Evolutionary conservation across 2,329 filamentous ascomycete species (phyloP).

Genomic region (Paraphoma sp.): DNA sequence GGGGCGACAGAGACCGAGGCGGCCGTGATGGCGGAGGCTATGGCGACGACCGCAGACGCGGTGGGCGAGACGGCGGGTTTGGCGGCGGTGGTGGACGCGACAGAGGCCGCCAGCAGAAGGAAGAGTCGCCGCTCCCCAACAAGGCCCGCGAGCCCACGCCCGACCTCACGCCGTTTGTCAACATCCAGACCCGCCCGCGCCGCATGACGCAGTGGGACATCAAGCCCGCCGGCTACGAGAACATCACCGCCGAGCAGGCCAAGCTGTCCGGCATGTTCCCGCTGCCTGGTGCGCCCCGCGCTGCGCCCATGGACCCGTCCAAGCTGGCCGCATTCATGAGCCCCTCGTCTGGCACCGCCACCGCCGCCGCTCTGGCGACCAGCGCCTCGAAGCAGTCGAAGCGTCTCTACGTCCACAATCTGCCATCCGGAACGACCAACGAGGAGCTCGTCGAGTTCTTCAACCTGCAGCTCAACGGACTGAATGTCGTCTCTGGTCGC

Average conservation of each 20-base stretch:
- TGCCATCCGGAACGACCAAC: constrained; percentile 75
- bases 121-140: constrained; percentile 73
- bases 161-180: constrained; percentile 85
- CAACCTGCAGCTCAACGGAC: constrained; percentile 94
- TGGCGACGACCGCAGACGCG: constrained; percentile 45
- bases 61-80: constrained; percentile 32
- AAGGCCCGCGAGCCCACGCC: constrained; percentile 96
- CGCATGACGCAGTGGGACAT: constrained; percentile 99
- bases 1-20: constrained; percentile 53
- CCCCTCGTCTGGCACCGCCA: constrained; percentile 75
- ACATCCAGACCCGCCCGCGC: constrained; percentile 84
- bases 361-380: constrained; percentile 83
- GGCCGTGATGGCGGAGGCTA: constrained; percentile 59
- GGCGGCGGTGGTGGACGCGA: constrained; percentile 52
- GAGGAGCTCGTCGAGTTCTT: constrained; percentile 84
- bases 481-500: constrained; percentile 84
- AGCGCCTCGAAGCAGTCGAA: constrained; percentile 94
- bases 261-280: constrained; percentile 99
- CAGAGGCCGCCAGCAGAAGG: constrained; percentile 69
- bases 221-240: constrained; percentile 97
- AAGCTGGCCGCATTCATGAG: constrained; percentile 96
- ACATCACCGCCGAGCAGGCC: constrained; percentile 96
- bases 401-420: constrained; percentile 85
- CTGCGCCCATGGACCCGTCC: constrained; percentile 93
- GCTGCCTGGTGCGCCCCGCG: constrained; percentile 89